Evolutionary conservation across 208 protist species (phyloP).

Genomic region (Trypanosoma mega): DNA sequence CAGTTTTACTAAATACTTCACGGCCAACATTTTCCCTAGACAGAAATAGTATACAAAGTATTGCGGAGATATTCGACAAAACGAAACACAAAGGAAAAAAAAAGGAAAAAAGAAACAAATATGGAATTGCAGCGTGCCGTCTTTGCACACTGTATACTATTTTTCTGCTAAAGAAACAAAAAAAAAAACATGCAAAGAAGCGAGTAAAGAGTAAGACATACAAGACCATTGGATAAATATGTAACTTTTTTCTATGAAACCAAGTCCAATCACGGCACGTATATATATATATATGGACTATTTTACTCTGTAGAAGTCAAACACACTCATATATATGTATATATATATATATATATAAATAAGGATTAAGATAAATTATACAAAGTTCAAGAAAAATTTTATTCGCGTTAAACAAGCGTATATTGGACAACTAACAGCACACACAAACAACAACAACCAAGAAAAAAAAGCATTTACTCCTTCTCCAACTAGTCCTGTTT

Average conservation of each 20-base stretch:
- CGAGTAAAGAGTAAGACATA: conserved; percentile 6
- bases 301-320: no score
- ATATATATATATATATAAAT: not conserved
- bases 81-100: conserved; percentile 7
- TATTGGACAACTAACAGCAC: no score
- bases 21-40: conserved; percentile 39
- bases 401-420: no score
- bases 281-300: not conserved
- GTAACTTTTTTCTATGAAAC: no score
- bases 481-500: conserved; percentile 56
- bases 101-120: conserved; percentile 3
- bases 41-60: not conserved
- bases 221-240: no score
- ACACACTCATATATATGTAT: conserved; percentile 18
- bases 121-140: conserved; percentile 8
- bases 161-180: conserved; percentile 8
- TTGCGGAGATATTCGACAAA: no score
- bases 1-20: conserved; percentile 54
- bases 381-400: not conserved
- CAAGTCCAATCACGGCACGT: not conserved
- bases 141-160: no score
- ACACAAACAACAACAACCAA: not conserved
- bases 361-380: conserved; percentile 5
- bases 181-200: not conserved
- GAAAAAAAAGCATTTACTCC: not conserved